Evolutionary conservation across 495 filamentous ascomycete species (phyloP), one percentile per base, ranked within the genome.

Genomic region (Penicillium cinerascens): DNA sequence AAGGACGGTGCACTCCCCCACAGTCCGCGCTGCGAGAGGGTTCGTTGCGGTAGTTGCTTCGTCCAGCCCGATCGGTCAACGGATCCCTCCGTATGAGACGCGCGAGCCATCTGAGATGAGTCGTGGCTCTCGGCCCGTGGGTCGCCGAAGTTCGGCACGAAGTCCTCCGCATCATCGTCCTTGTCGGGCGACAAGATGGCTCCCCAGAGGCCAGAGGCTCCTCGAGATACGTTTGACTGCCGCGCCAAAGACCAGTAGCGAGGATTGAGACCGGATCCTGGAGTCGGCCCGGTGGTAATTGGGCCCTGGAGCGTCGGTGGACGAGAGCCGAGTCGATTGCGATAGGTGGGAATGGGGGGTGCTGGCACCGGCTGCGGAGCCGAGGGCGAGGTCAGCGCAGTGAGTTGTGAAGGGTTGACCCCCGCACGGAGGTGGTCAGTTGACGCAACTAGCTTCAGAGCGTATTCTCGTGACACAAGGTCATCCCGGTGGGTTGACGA

Each of bases 361-460:
- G 39, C 61, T 38, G 44, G 58, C 47, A 47, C 59, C 53, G 26
- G 61, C 46, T 38, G 56, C 17, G 44, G 61, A 23, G 47, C 63
- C 51, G 55, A 64, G 6, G 71, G 60, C 20, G 68, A 69, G 3
- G 63, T 45, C 20, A 69, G 58, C 0, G 66, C 64, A 16, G 61
- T 55, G 20, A 71, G 47, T 33, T 65, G 54, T 15, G 66, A 55
- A 11, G 65, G 68, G 44, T 71, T 69, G 20, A 63, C 67, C n/a
- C 78, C 74, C 6, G 81, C 75, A 9, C 86, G 82, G 4, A 96
- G 75, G 63, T 97, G 92, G 18, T 96, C 92, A 1, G 82, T 86
- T 25, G 86, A 92, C 22, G 88, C 88, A 13, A 87, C 74, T 16
- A 95, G 61, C 60, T 84, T 85, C 47, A 97, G 73, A 37, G 89